Evolutionary conservation across 164 flowering plant species (phyloP), one percentile per base, ranked within the genome.

Genomic region (Magnolia officinalis): DNA sequence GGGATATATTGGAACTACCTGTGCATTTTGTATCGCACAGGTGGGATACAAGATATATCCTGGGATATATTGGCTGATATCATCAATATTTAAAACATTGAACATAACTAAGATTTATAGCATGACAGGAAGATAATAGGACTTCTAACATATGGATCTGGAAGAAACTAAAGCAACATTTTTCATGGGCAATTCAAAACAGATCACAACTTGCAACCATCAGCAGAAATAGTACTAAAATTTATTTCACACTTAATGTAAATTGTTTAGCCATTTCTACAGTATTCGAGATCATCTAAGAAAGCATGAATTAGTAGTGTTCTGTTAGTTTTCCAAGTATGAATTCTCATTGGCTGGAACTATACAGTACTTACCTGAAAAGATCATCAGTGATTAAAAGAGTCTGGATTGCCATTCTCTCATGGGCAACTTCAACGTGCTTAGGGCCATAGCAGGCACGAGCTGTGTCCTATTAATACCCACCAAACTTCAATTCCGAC

Each of bases 361-460:
- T 72, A 71, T 72, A 18, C n/a, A 50, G 64, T n/a, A 81, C 79
- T 67, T 59, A 95, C 99, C 97, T 94, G 87, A 96, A 96, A 63
- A 90, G 90, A 24, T 92, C 99, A 81, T 95, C 98, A n/a, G 97
- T 93, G 67, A 95, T 88, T 29, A 93, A 89, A 81, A 94, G 90
- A 19, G 93, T 89, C 76, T 94, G 98, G 52, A 94, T 78, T 45
- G 98, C 97, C 92, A 91, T 84, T 76, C 91, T 80, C 74, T 94
- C 98, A 88, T 94, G 92, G 61, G 98, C 97, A 83, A 92, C 87
- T 83, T 94, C 95, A 58, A 92, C 97, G 77, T 94, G 94, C 85
- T 88, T 91, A 63, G 96, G 95, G 66, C 99, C 99, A 88, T 96
- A 96, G 84, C 99, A 96, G 68, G 97, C 98, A 69, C 98, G 96